These are phyloP conservation scores for Tylopilus subfusipes DNA, from an alignment of 768 basidiomycete genomes.

Conservation along the genomic window DNA sequence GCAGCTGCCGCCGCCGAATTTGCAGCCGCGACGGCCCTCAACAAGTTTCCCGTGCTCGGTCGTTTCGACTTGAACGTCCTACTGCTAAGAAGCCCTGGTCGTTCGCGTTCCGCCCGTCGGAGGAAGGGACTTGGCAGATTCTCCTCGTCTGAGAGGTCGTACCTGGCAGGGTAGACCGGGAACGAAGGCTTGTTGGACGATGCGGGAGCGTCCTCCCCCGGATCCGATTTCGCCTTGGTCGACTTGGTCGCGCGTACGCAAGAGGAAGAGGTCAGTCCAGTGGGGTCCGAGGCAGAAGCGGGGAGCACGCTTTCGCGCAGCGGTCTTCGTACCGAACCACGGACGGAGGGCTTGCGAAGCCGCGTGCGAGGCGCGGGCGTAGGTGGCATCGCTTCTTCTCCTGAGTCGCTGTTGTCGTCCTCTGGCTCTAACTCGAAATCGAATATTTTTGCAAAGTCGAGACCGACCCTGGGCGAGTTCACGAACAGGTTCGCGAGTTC, in stretches of 20 bases:
- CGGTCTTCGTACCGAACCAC: constrained; percentile 37
- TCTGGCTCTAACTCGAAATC: constrained; percentile 46
- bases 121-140: constrained; percentile 84
- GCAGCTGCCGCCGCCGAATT: constrained; percentile 38
- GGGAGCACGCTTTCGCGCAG: constrained; percentile 28
- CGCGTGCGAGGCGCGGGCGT: constrained; percentile 40
- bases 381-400: constrained; percentile 35
- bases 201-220: not conserved
- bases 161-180: constrained; percentile 40
- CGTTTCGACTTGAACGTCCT: constrained; percentile 34
- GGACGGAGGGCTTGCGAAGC: constrained; percentile 55
- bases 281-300: constrained; percentile 41
- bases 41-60: constrained; percentile 48
- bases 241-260: constrained; percentile 15
- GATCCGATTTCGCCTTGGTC: constrained; percentile 9
- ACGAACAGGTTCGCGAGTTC: constrained; percentile 67
- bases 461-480: constrained; percentile 63
- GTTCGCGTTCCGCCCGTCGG: constrained; percentile 47
- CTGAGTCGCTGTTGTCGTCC: constrained; percentile 31
- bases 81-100: constrained; percentile 3
- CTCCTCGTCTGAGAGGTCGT: constrained; percentile 75
- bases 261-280: constrained; percentile 26
- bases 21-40: constrained; percentile 59
- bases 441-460: constrained; percentile 78
- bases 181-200: constrained; percentile 17